A percentile compares a stretch with the other conserved stretches of the same genome.
Evolutionary conservation across 768 basidiomycete genomes (phyloP).

Genomic region (Ramaria sp.): DNA sequence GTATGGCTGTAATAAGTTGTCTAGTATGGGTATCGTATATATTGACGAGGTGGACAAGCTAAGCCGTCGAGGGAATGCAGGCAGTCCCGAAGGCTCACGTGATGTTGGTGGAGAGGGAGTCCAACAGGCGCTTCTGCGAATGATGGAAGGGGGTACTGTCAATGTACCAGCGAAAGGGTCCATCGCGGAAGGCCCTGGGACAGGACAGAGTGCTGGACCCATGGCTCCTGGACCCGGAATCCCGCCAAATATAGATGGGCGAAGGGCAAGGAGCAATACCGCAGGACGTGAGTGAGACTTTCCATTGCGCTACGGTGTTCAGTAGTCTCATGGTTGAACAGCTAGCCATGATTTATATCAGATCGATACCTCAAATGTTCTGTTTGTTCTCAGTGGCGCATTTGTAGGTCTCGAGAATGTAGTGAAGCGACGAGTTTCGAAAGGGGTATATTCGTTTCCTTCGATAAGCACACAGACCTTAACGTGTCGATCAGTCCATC

Average conservation of each 20-base stretch:
- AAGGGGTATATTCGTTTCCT: constrained; percentile 54
- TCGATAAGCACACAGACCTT: constrained; percentile 2
- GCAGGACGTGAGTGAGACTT: constrained; percentile 15
- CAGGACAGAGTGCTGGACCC: background rate
- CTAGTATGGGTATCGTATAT: constrained; percentile 88
- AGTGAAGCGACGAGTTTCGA: constrained; percentile 68
- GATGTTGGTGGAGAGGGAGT: constrained; percentile 97
- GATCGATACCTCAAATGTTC: constrained; percentile 80
- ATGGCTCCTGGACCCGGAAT: constrained; percentile 23
- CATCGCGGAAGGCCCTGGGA: constrained; percentile 1
- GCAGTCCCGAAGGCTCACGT: constrained; percentile 36
- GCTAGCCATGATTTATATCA: constrained; percentile 57
- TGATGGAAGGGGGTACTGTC: constrained; percentile 88
- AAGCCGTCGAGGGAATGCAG: constrained; percentile 18
- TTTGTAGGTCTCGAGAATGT: constrained; percentile 86
- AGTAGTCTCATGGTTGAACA: constrained; percentile 23
- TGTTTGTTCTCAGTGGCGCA: constrained; percentile 94
- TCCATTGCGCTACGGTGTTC: background rate
- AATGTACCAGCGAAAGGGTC: constrained; percentile 66
- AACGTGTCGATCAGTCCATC: constrained; percentile 54
- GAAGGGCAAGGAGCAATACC: constrained; percentile 37
- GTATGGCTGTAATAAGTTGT: constrained; percentile 2
- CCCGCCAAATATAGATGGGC: constrained; percentile 32
- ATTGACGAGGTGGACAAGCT: constrained; percentile 91
- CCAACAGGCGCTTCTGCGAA: constrained; percentile 82